These are phyloP conservation scores for Penicillium canariense DNA, from an alignment of 495 filamentous ascomycete genomes.

Conservation along the genomic window DNA sequence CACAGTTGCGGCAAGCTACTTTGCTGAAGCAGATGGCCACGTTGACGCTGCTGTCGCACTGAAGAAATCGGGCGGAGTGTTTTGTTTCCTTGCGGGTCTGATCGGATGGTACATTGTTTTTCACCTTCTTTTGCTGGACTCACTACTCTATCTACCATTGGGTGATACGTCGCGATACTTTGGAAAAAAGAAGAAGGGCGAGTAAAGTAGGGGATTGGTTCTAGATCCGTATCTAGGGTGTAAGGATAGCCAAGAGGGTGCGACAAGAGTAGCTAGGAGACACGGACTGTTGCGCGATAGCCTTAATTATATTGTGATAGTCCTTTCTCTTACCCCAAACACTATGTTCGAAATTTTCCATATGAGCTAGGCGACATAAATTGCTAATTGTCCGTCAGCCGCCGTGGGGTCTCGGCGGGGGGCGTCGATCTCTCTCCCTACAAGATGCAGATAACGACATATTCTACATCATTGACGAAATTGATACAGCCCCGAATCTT, in stretches of 20 bases:
- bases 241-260: not conserved
- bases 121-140: constrained; percentile 45
- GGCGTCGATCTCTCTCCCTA: not conserved
- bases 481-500: not conserved
- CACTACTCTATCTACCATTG: constrained; percentile 41
- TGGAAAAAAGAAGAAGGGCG: constrained; percentile 23
- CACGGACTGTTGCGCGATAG: constrained; percentile 4
- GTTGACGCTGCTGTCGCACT: constrained; percentile 29
- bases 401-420: constrained; percentile 1
- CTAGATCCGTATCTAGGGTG: not conserved
- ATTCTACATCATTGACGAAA: constrained; percentile 13
- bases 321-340: not conserved
- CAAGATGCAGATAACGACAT: constrained; percentile 20
- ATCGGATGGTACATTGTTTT: constrained; percentile 50
- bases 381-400: too few relatives aligned
- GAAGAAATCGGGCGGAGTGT: constrained; percentile 45
- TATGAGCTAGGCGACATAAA: too few relatives aligned
- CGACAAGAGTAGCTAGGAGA: not conserved
- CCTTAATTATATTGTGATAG: not conserved
- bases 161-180: constrained; percentile 48
- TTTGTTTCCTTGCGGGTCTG: constrained; percentile 47
- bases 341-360: not conserved
- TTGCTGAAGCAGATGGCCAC: constrained; percentile 44
- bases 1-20: constrained; percentile 45
- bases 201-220: constrained; percentile 5